These are phyloP conservation scores for Adansonia digitata DNA, from an alignment of 345 rosid species.

Conservation along the genomic window DNA sequence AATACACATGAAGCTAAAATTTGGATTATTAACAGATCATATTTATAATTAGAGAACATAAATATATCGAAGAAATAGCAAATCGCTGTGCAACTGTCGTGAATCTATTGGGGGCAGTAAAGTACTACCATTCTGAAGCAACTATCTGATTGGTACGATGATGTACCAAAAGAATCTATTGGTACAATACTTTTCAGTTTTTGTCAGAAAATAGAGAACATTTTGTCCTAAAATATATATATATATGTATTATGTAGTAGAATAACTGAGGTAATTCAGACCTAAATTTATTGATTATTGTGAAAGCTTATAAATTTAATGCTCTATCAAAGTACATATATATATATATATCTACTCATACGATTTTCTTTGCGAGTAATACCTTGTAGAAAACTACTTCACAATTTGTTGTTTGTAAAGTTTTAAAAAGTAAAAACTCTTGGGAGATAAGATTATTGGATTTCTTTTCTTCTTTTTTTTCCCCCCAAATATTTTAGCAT, in stretches of 20 bases:
- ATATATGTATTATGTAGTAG: neutral
- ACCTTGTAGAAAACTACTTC: neutral
- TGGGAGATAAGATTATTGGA: no score
- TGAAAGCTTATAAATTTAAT: neutral
- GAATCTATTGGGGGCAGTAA: neutral
- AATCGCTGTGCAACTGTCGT: neutral
- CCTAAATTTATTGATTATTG: neutral
- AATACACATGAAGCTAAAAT: neutral
- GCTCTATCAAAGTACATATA: neutral
- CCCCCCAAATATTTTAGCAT: no score
- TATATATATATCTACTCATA: no score
- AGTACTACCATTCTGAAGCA: neutral
- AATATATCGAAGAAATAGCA: neutral
- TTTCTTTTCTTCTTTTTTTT: no score
- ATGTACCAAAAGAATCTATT: neutral
- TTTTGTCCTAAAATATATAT: neutral
- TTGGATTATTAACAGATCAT: slow-evolving; percentile 17
- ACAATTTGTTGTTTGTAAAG: neutral
- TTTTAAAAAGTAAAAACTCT: no score
- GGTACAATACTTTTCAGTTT: neutral
- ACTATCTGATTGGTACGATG: neutral
- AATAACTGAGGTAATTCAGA: neutral
- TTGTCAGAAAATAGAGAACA: neutral
- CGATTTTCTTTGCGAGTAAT: no score
- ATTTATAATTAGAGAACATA: slow-evolving; percentile 12